Percentiles rank a stretch among this genome's conserved stretches.
phyloP scores from a whole-genome alignment of 169 alveolate genomes.

The Cryptosporidium felis region DNA sequence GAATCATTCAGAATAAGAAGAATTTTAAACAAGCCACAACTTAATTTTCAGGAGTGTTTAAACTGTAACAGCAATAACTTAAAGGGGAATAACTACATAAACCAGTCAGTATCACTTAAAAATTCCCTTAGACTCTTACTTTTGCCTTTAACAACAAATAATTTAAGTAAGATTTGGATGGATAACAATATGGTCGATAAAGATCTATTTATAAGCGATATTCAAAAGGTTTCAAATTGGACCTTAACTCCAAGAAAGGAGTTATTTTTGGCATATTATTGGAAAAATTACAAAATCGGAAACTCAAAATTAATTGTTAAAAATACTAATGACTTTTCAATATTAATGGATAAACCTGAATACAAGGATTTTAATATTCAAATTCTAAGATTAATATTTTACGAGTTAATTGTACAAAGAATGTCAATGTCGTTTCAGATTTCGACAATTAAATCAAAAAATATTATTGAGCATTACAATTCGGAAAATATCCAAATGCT shows the following conservation, averaged over 20 bases:
- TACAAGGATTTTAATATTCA: slow-evolving; percentile 4
- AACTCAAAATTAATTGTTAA: not conserved
- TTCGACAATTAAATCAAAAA: not conserved
- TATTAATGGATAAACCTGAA: not conserved
- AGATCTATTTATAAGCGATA: not conserved
- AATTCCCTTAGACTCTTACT: not conserved
- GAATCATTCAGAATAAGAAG: not conserved
- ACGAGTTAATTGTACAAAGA: slow-evolving; percentile 54
- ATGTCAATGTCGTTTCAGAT: slow-evolving; percentile 63
- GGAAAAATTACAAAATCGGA: slow-evolving; percentile 2
- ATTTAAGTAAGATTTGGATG: slow-evolving; percentile 3
- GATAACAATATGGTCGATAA: not conserved
- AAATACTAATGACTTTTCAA: not conserved
- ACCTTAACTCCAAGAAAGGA: slow-evolving; percentile 61
- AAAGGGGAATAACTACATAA: not conserved
- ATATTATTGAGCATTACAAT: slow-evolving; percentile 16
- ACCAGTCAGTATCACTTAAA: not conserved
- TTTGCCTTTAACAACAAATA: slow-evolving; percentile 32
- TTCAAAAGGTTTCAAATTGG: slow-evolving; percentile 41
- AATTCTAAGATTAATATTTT: slow-evolving; percentile 39
- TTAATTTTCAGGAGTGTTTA: not conserved
- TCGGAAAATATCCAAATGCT: slow-evolving; percentile 40
- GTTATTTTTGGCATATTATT: slow-evolving; percentile 40
- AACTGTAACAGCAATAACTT: not conserved
- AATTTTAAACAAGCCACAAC: not conserved